phyloP scores from a whole-genome alignment of 1,284 basidiomycete genomes.

The Mycena citricolor region DNA sequence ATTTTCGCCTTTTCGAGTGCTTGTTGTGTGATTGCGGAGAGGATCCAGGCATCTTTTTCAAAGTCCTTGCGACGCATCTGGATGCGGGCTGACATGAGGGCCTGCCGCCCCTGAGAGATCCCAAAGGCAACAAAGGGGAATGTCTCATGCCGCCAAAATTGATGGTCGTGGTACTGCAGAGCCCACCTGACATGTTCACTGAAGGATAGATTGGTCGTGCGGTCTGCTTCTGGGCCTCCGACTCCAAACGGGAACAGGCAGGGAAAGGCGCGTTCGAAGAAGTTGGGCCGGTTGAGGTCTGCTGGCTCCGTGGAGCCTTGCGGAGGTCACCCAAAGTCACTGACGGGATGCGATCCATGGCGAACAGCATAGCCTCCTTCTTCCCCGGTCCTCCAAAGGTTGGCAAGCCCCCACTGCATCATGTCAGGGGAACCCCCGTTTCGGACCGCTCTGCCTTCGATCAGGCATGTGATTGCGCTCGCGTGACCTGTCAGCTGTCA shows the following conservation, averaged over 20 bases:
- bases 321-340: conserved; percentile 14
- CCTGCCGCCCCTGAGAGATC: conserved; percentile 21
- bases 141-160: conserved; percentile 14
- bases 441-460: too few relatives aligned
- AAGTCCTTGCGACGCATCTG: conserved; percentile 25
- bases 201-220: conserved; percentile 4
- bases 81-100: conserved; percentile 14
- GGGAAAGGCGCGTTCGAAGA: conserved; percentile 26
- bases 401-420: conserved; percentile 16
- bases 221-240: conserved; percentile 18
- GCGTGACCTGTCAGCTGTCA: too few relatives aligned
- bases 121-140: conserved; percentile 24
- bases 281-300: conserved; percentile 9
- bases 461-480: too few relatives aligned
- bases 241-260: conserved; percentile 23
- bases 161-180: conserved; percentile 14
- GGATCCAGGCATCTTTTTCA: conserved; percentile 9
- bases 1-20: conserved; percentile 21
- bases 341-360: conserved; percentile 14
- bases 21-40: conserved; percentile 14
- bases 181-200: conserved; percentile 20
- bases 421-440: too few relatives aligned
- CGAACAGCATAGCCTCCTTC: conserved; percentile 16
- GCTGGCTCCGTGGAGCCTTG: neutral
- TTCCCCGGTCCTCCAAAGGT: conserved; percentile 19